A percentile compares a stretch with the other conserved stretches of the same genome.
These are phyloP conservation scores for Pichia sp. DNA, from an alignment of 1,139 yeast genomes.

Conservation along the genomic window DNA sequence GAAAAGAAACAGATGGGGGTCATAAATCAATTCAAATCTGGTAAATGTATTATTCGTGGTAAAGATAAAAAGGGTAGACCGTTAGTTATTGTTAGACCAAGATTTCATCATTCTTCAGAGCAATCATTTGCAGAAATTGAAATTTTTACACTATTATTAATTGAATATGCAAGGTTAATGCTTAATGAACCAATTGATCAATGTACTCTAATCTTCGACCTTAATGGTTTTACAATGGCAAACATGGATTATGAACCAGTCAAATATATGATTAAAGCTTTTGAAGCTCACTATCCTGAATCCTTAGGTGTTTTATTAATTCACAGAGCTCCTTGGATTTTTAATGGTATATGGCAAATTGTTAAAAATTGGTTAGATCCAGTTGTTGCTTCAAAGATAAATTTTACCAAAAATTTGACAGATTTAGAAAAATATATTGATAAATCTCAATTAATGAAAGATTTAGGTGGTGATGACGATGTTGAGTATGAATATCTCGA, in stretches of 20 bases:
- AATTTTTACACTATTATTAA: constrained; percentile 55
- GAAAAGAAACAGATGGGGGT: constrained; percentile 38
- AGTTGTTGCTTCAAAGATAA: constrained; percentile 74
- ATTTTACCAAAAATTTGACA: constrained; percentile 55
- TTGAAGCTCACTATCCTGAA: constrained; percentile 88
- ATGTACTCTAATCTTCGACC: constrained; percentile 68
- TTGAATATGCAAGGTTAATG: constrained; percentile 64
- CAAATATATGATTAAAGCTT: constrained; percentile 66
- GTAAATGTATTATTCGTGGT: constrained; percentile 64
- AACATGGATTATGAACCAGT: constrained; percentile 84
- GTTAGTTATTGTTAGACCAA: constrained; percentile 64
- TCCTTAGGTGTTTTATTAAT: constrained; percentile 67
- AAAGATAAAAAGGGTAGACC: constrained; percentile 61
- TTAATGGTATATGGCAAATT: constrained; percentile 79
- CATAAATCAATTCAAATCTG: constrained; percentile 43
- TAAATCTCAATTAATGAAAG: constrained; percentile 46
- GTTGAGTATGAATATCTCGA: constrained; percentile 48
- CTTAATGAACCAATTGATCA: constrained; percentile 62
- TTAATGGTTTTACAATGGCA: constrained; percentile 64
- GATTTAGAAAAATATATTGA: constrained; percentile 57
- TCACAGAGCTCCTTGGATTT: constrained; percentile 89
- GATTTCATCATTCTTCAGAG: constrained; percentile 62
- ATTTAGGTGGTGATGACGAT: constrained; percentile 61
- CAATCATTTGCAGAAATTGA: constrained; percentile 66
- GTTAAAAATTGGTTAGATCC: constrained; percentile 87